Evolutionary conservation across 805 yeast genomes (phyloP).

Genomic region (Hanseniaspora singularis): DNA sequence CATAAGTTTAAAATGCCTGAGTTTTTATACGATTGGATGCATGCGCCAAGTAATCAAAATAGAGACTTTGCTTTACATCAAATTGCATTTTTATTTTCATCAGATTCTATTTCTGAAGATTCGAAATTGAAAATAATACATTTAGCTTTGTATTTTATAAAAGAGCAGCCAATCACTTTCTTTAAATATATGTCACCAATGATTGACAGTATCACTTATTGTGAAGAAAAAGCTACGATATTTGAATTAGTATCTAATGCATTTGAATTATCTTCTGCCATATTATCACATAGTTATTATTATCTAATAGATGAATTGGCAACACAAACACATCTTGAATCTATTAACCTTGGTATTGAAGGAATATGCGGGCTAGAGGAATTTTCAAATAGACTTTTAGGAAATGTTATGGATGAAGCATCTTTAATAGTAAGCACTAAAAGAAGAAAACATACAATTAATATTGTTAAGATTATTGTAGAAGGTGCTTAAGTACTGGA

Average conservation of each 20-base stretch:
- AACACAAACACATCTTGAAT: conserved; percentile 18
- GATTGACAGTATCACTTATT: conserved; percentile 24
- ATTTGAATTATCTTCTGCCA: conserved; percentile 24
- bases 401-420: not conserved
- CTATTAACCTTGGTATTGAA: conserved; percentile 23
- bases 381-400: not conserved
- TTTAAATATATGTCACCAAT: conserved; percentile 24
- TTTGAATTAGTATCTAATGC: conserved; percentile 29
- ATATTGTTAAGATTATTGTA: conserved; percentile 5
- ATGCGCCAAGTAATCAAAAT: conserved; percentile 22
- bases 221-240: conserved; percentile 25
- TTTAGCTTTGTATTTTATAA: conserved; percentile 26
- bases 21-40: conserved; percentile 26
- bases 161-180: conserved; percentile 27
- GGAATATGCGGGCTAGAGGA: not conserved
- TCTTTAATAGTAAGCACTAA: not conserved
- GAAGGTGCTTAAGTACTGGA: too few relatives aligned
- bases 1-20: conserved; percentile 32
- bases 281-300: conserved; percentile 28
- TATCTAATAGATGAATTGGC: conserved; percentile 20
- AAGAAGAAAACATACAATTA: conserved; percentile 3
- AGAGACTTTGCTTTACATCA: conserved; percentile 30
- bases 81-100: conserved; percentile 27
- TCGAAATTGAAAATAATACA: conserved; percentile 28
- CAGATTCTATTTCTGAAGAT: conserved; percentile 29